Evolutionary conservation across 768 basidiomycete genomes (phyloP).

Genomic region (Porpolomopsis calyptriformis): DNA sequence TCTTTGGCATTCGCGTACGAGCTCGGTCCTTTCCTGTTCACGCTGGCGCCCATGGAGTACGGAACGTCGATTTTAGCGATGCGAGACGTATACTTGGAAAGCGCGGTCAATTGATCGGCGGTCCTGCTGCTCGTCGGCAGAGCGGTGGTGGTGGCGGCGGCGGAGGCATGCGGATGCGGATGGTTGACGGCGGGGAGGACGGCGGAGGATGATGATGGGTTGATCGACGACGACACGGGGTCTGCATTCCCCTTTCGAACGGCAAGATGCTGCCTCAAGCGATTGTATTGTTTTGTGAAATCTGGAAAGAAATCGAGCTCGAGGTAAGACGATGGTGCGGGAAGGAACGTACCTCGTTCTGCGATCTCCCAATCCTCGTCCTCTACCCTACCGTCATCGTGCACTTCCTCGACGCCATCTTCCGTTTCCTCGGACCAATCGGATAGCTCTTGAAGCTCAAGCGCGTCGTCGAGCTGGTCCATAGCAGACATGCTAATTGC

Average conservation of each 20-base stretch:
- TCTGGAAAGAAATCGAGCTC: conserved; percentile 36
- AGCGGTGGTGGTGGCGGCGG: conserved; percentile 16
- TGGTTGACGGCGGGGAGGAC: conserved; percentile 65
- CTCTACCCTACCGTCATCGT: conserved; percentile 54
- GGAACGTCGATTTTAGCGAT: conserved; percentile 68
- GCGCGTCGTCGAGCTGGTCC: background rate
- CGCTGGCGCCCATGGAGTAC: conserved; percentile 57
- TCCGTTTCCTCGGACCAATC: background rate
- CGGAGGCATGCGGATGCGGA: conserved; percentile 31
- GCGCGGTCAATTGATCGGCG: conserved; percentile 58
- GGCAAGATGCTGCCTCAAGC: conserved; percentile 82
- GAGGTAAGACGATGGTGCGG: background rate
- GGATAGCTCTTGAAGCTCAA: background rate
- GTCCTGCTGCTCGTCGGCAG: conserved; percentile 45
- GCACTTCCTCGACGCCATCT: conserved; percentile 34
- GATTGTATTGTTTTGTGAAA: conserved; percentile 98
- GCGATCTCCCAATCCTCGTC: conserved; percentile 86
- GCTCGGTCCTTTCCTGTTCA: conserved; percentile 88
- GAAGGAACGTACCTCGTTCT: conserved; percentile 53
- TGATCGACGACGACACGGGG: conserved; percentile 43
- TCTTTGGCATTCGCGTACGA: conserved; percentile 86
- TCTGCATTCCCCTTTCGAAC: conserved; percentile 65
- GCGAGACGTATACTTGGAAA: conserved; percentile 68
- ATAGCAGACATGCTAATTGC: too few relatives aligned
- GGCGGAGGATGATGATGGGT: conserved; percentile 41